Percentiles rank a stretch among this genome's conserved stretches.
Evolutionary conservation across 192 early-diverging fungal species (phyloP).

Genomic region (Dimargaris xerosporica): DNA sequence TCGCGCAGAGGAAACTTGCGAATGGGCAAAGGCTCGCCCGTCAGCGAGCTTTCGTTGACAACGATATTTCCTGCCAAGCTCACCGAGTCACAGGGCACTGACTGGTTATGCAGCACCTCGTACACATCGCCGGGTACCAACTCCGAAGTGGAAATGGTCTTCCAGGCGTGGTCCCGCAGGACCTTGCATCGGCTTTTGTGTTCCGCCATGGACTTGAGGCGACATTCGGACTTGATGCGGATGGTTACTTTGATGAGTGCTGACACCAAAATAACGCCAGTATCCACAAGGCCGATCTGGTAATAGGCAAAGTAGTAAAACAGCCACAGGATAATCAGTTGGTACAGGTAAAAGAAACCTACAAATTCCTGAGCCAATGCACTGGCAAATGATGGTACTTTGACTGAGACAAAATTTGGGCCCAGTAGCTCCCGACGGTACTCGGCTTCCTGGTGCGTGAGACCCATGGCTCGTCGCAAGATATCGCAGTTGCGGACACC

Average conservation of each 20-base stretch:
- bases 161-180: slow-evolving; percentile 28
- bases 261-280: slow-evolving; percentile 27
- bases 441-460: too few species aligned
- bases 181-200: slow-evolving; percentile 23
- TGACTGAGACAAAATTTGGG: slow-evolving; percentile 42
- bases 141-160: slow-evolving; percentile 15
- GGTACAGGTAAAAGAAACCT: slow-evolving; percentile 35
- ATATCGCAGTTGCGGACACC: slow-evolving; percentile 32
- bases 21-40: slow-evolving; percentile 48
- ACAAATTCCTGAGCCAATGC: slow-evolving; percentile 35
- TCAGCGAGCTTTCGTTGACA: slow-evolving; percentile 44
- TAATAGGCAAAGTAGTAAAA: slow-evolving; percentile 34
- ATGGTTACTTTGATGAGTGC: slow-evolving; percentile 29
- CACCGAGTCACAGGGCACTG: slow-evolving; percentile 35
- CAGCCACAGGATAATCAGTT: slow-evolving; percentile 29
- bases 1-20: slow-evolving; percentile 39
- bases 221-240: slow-evolving; percentile 23
- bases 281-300: slow-evolving; percentile 30
- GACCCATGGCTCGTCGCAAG: slow-evolving; percentile 18
- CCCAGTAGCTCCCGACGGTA: slow-evolving; percentile 35
- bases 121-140: slow-evolving; percentile 27
- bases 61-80: slow-evolving; percentile 36
- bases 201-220: slow-evolving; percentile 32
- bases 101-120: slow-evolving; percentile 15
- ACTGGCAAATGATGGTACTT: slow-evolving; percentile 28